Percentiles rank a stretch among this genome's conserved stretches.
These are phyloP conservation scores for Euphrasia arctica DNA, from an alignment of 305 asterid genomes.

Conservation along the genomic window DNA sequence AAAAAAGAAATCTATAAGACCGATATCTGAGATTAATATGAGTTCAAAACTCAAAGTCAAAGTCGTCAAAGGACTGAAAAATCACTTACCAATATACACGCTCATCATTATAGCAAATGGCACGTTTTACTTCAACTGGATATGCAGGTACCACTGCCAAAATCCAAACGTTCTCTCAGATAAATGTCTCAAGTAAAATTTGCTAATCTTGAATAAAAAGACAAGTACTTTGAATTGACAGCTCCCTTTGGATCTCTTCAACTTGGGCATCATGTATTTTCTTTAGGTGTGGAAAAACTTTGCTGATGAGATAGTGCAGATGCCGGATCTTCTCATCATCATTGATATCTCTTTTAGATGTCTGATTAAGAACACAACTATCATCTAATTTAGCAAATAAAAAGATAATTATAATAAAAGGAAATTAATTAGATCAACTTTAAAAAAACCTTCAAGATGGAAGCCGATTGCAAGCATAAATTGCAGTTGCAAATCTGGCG, in stretches of 20 bases:
- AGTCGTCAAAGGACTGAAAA: conserved; percentile 7
- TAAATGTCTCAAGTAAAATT: neutral
- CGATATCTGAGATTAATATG: neutral
- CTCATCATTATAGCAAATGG: conserved; percentile 56
- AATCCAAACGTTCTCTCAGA: conserved; percentile 28
- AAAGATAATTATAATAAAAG: neutral
- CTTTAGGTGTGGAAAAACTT: conserved; percentile 62
- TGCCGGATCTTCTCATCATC: conserved; percentile 54
- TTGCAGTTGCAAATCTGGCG: conserved; percentile 82
- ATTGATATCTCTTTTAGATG: conserved; percentile 52
- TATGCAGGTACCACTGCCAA: conserved; percentile 49
- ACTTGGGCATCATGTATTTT: conserved; percentile 62
- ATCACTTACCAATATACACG: conserved; percentile 75
- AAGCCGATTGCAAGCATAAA: conserved; percentile 65
- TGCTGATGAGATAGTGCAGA: conserved; percentile 54
- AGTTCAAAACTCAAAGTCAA: conserved; percentile 11
- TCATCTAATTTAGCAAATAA: conserved; percentile 23
- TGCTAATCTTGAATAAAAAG: conserved; percentile 16
- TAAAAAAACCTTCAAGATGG: conserved; percentile 49
- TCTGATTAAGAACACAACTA: conserved; percentile 38
- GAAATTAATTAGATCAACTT: conserved; percentile 5
- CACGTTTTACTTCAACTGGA: conserved; percentile 49
- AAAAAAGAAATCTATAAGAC: conserved; percentile 4
- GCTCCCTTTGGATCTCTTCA: conserved; percentile 59
- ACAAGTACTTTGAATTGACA: conserved; percentile 46